Conservation (phyloP, 1,139 yeast species). For the Zhuliangozyma parablackwelliae region DNA sequence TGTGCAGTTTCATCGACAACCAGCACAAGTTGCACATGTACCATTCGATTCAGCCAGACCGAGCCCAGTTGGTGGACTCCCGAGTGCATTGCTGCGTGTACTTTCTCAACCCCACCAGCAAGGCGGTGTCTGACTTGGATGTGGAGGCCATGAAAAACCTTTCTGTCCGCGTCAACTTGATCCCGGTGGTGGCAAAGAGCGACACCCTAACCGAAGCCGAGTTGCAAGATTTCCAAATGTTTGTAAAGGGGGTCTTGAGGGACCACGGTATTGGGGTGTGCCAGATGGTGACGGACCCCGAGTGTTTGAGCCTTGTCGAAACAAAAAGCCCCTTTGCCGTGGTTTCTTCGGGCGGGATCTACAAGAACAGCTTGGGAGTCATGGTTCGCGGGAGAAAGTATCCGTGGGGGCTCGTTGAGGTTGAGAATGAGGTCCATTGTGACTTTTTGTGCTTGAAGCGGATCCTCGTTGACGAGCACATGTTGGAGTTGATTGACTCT, state of each 20-base stretch:
- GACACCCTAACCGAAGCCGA: conserved; percentile 56
- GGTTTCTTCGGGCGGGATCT: conserved; percentile 45
- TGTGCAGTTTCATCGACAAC: conserved; percentile 55
- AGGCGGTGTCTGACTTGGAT: conserved; percentile 56
- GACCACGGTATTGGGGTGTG: conserved; percentile 54
- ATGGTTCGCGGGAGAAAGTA: conserved; percentile 61
- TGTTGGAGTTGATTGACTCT: conserved; percentile 56
- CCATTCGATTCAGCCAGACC: conserved; percentile 70
- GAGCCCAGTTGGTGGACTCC: conserved; percentile 46
- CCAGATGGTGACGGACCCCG: conserved; percentile 16
- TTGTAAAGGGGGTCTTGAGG: conserved; percentile 40
- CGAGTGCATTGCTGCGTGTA: conserved; percentile 77
- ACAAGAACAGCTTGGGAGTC: conserved; percentile 28
- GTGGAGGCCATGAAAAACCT: conserved; percentile 65
- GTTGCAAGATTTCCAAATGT: conserved; percentile 36
- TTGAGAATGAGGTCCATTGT: conserved; percentile 61
- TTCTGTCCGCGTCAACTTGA: conserved; percentile 59
- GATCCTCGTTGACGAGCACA: conserved; percentile 46
- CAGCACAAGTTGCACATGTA: conserved; percentile 56
- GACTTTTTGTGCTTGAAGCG: conserved; percentile 56
- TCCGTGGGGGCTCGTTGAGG: conserved; percentile 81
- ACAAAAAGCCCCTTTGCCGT: conserved; percentile 54
- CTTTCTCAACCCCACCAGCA: conserved; percentile 57
- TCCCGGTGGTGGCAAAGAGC: conserved; percentile 74
- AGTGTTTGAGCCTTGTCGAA: neutral